A percentile compares a stretch with the other conserved stretches of the same genome.
Evolutionary conservation across 2,329 filamentous ascomycete genomes (phyloP).

Genomic region (Exophiala mesophila): DNA sequence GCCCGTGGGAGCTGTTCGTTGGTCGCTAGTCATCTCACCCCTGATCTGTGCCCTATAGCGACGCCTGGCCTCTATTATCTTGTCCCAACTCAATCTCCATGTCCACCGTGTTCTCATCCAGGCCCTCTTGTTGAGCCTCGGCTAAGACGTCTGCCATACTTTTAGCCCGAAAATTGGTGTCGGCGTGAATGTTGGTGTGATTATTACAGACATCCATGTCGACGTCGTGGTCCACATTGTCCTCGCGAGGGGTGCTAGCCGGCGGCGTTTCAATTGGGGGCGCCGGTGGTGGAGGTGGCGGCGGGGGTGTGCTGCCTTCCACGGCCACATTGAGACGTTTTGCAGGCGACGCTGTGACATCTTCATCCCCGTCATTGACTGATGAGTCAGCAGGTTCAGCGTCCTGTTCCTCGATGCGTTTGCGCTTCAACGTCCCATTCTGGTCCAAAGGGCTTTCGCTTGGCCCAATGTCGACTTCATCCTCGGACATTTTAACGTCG

Average conservation of each 20-base stretch:
- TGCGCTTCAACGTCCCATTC: constrained; percentile 54
- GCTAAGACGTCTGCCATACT: constrained; percentile 28
- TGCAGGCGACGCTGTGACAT: constrained; percentile 19
- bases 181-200: constrained; percentile 26
- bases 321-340: constrained; percentile 20
- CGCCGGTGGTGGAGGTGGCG: constrained; percentile 30
- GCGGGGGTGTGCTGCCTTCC: constrained; percentile 27
- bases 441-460: constrained; percentile 16
- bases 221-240: constrained; percentile 5
- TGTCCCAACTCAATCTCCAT: constrained; percentile 3
- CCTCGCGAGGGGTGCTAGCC: constrained; percentile 20
- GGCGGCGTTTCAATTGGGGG: constrained; percentile 24
- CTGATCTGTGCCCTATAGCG: too few relatives aligned
- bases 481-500: constrained; percentile 40
- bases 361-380: constrained; percentile 19
- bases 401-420: constrained; percentile 40
- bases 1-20: too few relatives aligned
- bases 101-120: constrained; percentile 10
- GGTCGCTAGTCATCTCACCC: too few relatives aligned
- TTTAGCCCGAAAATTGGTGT: constrained; percentile 26
- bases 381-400: constrained; percentile 24
- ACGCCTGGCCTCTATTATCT: neutral
- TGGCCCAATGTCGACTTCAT: constrained; percentile 37
- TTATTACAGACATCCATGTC: constrained; percentile 3
- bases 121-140: constrained; percentile 24